Conservation (phyloP, 257 asterid genomes). For the Thymus mandschuricus region DNA sequence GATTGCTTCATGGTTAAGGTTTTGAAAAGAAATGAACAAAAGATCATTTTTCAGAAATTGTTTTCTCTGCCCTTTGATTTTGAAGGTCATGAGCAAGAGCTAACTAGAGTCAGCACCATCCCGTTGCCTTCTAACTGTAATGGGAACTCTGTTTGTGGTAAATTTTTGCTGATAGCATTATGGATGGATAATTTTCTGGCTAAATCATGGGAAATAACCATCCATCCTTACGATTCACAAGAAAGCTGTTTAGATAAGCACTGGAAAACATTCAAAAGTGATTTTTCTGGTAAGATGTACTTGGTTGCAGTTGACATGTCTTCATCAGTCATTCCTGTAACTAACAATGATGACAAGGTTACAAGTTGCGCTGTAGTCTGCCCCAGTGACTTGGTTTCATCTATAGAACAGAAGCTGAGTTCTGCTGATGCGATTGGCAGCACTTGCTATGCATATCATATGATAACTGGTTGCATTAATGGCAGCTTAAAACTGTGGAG, state of each 20-base stretch:
- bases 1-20: slow-evolving; percentile 65
- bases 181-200: slow-evolving; percentile 77
- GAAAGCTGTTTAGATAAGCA: slow-evolving; percentile 44
- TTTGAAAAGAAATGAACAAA: slow-evolving; percentile 43
- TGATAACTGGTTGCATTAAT: slow-evolving; percentile 70
- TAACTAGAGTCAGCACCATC: slow-evolving; percentile 60
- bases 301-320: slow-evolving; percentile 59
- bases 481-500: slow-evolving; percentile 88
- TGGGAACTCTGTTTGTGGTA: slow-evolving; percentile 55
- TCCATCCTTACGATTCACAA: slow-evolving; percentile 53
- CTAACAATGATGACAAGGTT: slow-evolving; percentile 54
- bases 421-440: slow-evolving; percentile 43
- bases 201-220: slow-evolving; percentile 79
- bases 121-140: slow-evolving; percentile 65
- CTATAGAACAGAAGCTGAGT: slow-evolving; percentile 46
- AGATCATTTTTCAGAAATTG: slow-evolving; percentile 45
- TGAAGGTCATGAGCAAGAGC: slow-evolving; percentile 49
- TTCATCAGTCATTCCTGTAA: slow-evolving; percentile 72
- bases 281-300: slow-evolving; percentile 57
- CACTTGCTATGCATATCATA: slow-evolving; percentile 69
- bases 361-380: slow-evolving; percentile 70
- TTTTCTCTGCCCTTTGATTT: slow-evolving; percentile 60
- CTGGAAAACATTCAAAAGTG: slow-evolving; percentile 57
- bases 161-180: slow-evolving; percentile 72
- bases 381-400: slow-evolving; percentile 49